Percentiles rank a stretch among this genome's conserved stretches.
Conservation (phyloP, 2,329 filamentous ascomycete genomes). For the Fusarium drepaniforme region DNA sequence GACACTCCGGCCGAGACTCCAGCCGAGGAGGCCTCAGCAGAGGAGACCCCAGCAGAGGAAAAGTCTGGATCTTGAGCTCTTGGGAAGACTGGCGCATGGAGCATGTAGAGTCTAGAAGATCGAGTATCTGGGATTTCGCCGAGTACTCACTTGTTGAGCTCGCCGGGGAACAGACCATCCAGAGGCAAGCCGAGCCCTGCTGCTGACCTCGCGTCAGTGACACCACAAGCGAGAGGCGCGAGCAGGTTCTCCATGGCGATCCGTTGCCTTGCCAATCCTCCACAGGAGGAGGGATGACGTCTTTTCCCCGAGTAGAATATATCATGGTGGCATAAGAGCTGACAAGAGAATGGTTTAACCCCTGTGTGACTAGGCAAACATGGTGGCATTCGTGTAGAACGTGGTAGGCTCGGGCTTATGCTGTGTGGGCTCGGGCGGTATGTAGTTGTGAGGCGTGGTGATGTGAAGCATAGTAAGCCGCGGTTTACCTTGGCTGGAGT, state of each 20-base stretch:
- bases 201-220: constrained; percentile 38
- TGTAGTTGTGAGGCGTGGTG: constrained; percentile 29
- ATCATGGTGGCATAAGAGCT: constrained; percentile 37
- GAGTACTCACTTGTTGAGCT: constrained; percentile 39
- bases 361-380: constrained; percentile 16
- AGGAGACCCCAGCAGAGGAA: constrained; percentile 34
- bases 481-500: constrained; percentile 10
- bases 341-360: constrained; percentile 23
- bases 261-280: constrained; percentile 43
- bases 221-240: constrained; percentile 35
- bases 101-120: constrained; percentile 38
- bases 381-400: constrained; percentile 12
- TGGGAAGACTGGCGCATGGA: constrained; percentile 22
- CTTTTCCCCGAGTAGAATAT: constrained; percentile 44
- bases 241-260: constrained; percentile 45
- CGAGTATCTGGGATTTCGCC: constrained; percentile 41
- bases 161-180: constrained; percentile 40
- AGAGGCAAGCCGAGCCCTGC: constrained; percentile 49
- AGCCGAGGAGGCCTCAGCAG: constrained; percentile 25
- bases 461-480: constrained; percentile 16
- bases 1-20: constrained; percentile 29
- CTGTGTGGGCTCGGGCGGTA: constrained; percentile 16
- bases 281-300: constrained; percentile 41
- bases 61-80: constrained; percentile 42
- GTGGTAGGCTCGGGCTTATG: constrained; percentile 14